These are phyloP conservation scores for Phytophthora meadii DNA, from an alignment of 352 stramenopile genomes.

Conservation along the genomic window DNA sequence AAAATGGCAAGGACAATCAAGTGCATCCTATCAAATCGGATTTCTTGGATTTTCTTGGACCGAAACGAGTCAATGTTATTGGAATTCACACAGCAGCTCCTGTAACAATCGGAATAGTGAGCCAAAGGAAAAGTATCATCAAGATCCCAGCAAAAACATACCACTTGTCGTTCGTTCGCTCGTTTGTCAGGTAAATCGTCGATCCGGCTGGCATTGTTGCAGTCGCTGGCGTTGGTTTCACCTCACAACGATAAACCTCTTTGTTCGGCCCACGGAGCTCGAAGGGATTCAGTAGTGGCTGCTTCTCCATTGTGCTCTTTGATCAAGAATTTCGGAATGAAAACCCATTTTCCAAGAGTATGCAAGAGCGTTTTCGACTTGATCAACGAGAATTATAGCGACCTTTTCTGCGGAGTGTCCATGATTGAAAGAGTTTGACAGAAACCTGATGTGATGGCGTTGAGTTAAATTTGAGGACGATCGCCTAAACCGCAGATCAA, in stretches of 20 bases:
- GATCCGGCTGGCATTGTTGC: neutral
- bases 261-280: constrained; percentile 4
- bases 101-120: neutral
- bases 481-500: neutral
- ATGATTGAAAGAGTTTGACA: neutral
- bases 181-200: constrained; percentile 15
- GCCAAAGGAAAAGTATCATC: too few species aligned
- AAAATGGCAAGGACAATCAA: constrained; percentile 19
- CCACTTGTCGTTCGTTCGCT: constrained; percentile 21
- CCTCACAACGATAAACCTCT: constrained; percentile 4
- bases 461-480: too few species aligned
- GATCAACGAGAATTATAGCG: too few species aligned
- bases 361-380: too few species aligned
- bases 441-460: too few species aligned
- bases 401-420: neutral
- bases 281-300: constrained; percentile 4
- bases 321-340: neutral
- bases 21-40: constrained; percentile 7
- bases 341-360: too few species aligned
- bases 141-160: neutral
- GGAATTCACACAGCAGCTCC: constrained; percentile 17
- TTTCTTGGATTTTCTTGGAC: constrained; percentile 18
- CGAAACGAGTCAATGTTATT: constrained; percentile 19
- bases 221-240: constrained; percentile 1
- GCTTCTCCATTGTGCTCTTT: constrained; percentile 9